Evolutionary conservation across 257 asterid genomes (phyloP), one percentile per base, ranked within the genome.

Genomic region (Solanum virginianum): DNA sequence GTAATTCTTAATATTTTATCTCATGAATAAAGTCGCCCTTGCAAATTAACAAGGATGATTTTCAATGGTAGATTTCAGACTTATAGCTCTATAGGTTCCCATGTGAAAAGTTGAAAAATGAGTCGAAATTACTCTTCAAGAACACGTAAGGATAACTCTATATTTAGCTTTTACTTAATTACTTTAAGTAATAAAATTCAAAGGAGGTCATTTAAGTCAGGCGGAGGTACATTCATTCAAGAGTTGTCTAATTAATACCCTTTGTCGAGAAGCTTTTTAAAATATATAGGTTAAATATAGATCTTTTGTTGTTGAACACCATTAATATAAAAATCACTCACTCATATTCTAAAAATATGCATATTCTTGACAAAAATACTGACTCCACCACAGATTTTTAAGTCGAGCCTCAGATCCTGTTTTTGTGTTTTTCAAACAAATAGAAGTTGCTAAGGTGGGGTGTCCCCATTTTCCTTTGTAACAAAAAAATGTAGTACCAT

Each of bases 381-480:
- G 7, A 36, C 2, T 36, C 41, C 41, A 6, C 6, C 41, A 0
- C 7, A 0, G 0, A 36, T 36, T 36, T 36, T 70, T 77, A 51
- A 47, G 80, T 26, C 80, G 53, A 77, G 18, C 51, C 32, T 60
- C 16, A 39, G 26, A 70, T 56, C 51, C 20, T 20, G 20, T 14
- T 32, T 41, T 53, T 26, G 11, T 29, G 49, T 29, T 16, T 16
- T 36, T 56, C 20, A 39, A 29, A 87, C 51, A 80, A 43, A 45
- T 83, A 75, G 55, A 86, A 91, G 89, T 91, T 85, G 88, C 85
- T 70, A 84, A 4, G 85, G 89, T 88, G 84, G 90, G 88, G 87
- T 90, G 88, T 70, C 79, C 88, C 83, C 47, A 84, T 17, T 41
- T 15, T 53, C 62, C n/a, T 51, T 77, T 51, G 53, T 20, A 45